These are phyloP conservation scores for Claviceps lovelessii DNA, from an alignment of 2,329 filamentous ascomycete species.

Conservation along the genomic window DNA sequence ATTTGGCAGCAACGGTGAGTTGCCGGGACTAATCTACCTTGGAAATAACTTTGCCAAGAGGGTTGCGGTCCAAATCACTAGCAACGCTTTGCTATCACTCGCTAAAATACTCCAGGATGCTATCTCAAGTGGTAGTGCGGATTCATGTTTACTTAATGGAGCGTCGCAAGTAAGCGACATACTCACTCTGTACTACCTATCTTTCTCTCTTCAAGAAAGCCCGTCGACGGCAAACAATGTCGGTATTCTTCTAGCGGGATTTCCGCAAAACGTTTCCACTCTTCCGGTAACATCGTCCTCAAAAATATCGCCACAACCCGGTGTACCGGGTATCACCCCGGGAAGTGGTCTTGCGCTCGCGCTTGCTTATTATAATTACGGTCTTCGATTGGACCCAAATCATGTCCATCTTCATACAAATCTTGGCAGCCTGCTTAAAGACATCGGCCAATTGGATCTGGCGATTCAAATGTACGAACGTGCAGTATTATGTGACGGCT, in stretches of 20 bases:
- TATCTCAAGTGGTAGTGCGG: slow-evolving; percentile 59
- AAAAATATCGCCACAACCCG: slow-evolving; percentile 14
- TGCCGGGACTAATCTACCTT: slow-evolving; percentile 67
- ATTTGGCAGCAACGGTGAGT: slow-evolving; percentile 58
- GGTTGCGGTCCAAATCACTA: slow-evolving; percentile 80
- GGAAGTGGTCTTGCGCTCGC: slow-evolving; percentile 82
- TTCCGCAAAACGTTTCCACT: slow-evolving; percentile 51
- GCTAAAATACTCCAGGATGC: slow-evolving; percentile 97
- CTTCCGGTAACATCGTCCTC: slow-evolving; percentile 12
- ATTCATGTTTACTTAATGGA: slow-evolving; percentile 40
- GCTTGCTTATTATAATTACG: slow-evolving; percentile 90
- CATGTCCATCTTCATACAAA: slow-evolving; percentile 97
- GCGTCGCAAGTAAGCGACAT: slow-evolving; percentile 80
- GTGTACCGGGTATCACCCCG: slow-evolving; percentile 64
- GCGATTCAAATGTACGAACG: slow-evolving; percentile 97
- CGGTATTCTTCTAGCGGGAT: slow-evolving; percentile 86
- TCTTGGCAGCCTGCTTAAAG: slow-evolving; percentile 84
- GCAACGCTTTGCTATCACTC: slow-evolving; percentile 84
- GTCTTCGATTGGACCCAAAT: slow-evolving; percentile 67
- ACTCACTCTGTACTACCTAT: slow-evolving; percentile 86
- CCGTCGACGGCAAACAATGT: slow-evolving; percentile 98
- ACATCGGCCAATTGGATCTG: slow-evolving; percentile 80
- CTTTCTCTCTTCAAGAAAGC: slow-evolving; percentile 83
- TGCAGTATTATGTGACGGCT: slow-evolving; percentile 81
- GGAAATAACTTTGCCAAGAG: slow-evolving; percentile 56